Base-by-base conservation (phyloP, 768 basidiomycete genomes). In the Mycena metata region DNA sequence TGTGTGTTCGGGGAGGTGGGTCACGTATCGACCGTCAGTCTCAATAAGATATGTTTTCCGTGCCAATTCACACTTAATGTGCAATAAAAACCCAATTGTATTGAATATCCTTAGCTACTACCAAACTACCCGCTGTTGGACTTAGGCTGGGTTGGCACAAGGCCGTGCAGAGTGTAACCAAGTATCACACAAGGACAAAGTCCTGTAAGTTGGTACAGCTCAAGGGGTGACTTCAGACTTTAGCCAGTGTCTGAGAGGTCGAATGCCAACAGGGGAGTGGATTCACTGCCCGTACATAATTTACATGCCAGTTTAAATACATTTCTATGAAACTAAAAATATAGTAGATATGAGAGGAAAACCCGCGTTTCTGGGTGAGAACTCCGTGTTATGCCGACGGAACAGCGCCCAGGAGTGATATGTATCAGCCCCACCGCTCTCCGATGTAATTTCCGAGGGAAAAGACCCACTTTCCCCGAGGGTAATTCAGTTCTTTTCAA, bases 211-310 rank as follows among this genome's bases (percentile, higher is more conserved):
- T 46, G 45, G 45, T 46, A 46, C n/a, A n/a, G 45, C 45, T 46
- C 45, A 46, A 46, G 19, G 13, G 8, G 19, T 19, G 45, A 46
- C 45, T 46, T 46, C 45, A 46, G 45, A 46, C 19, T 8, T 19
- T 46, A 46, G 45, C 45, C 45, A 46, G n/a, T 46, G 45, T 46
- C 45, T 46, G 45, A 46, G 45, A 17, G 52, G 52, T 39, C 52
- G 5, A 39, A 39, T 55, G 52, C 52, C 52, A 55, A 55, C 52
- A 55, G 52, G 52, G 52, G 52, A 39, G 52, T 39, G 52, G 52
- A 19, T 55, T 55, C 52, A 55, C 52, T 55, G 19, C 1, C 35
- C 21, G 21, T 51, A 51, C 21, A 51, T 51, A 51, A 9, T 39
- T 55, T 55, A 55, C 52, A 36, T 55, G 52, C 51, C 30, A 10